Evolutionary conservation across 129 eudicot species (phyloP).

Genomic region (Artemisia annua): DNA sequence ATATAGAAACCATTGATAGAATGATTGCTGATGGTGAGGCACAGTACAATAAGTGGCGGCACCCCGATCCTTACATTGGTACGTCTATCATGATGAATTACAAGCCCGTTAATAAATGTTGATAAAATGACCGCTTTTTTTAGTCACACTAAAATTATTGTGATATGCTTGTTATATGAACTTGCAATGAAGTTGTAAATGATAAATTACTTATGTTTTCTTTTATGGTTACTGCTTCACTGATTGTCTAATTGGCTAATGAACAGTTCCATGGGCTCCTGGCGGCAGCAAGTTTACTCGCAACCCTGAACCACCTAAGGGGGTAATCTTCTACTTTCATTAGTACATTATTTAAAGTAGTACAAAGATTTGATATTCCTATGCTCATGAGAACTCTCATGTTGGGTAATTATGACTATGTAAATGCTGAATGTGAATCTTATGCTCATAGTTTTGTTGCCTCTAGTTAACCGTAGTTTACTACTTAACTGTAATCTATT

Average conservation of each 20-base stretch:
- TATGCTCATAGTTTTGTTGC: background rate
- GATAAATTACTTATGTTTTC: slow-evolving; percentile 1
- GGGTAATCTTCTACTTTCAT: slow-evolving; percentile 54
- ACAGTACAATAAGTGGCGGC: slow-evolving; percentile 78
- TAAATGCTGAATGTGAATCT: slow-evolving; percentile 6
- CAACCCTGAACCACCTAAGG: slow-evolving; percentile 91
- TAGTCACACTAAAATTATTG: background rate
- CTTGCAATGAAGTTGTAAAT: slow-evolving; percentile 7
- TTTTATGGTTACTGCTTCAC: background rate
- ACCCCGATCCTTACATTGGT: slow-evolving; percentile 99
- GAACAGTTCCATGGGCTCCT: slow-evolving; percentile 99
- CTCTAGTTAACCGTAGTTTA: background rate
- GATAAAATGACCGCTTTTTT: background rate
- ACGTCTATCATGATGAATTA: slow-evolving; percentile 18
- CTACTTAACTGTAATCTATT: background rate
- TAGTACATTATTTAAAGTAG: background rate
- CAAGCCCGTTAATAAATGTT: too few species aligned
- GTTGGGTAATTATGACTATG: slow-evolving; percentile 5
- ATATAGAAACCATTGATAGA: slow-evolving; percentile 81
- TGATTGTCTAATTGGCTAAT: background rate
- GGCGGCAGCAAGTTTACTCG: slow-evolving; percentile 97
- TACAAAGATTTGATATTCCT: background rate
- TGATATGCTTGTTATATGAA: background rate
- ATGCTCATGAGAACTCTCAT: background rate
- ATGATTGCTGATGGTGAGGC: slow-evolving; percentile 91